Conservation (phyloP, 2,329 filamentous ascomycete genomes). For the Alternaria tenuissima region DNA sequence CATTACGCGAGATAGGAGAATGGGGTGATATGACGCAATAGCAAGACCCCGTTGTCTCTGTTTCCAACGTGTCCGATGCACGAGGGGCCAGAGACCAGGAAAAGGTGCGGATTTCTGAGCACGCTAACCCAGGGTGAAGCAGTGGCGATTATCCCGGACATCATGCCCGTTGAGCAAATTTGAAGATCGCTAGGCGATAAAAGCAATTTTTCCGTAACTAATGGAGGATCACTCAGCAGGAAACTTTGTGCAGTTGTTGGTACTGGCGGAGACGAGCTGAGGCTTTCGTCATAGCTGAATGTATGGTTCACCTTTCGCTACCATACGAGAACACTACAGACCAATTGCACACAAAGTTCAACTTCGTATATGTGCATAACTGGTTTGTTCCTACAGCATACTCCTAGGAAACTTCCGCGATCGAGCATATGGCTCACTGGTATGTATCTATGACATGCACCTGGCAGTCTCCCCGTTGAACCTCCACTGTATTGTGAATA, state of each 20-base stretch:
- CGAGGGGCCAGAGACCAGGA: neutral
- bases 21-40: neutral
- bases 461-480: neutral
- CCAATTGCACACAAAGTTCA: too few relatives aligned
- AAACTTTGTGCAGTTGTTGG: neutral
- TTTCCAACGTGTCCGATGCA: neutral
- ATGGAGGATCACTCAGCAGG: neutral
- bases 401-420: too few relatives aligned
- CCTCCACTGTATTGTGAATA: neutral
- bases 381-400: too few relatives aligned
- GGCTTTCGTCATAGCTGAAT: neutral
- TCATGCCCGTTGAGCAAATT: neutral
- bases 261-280: neutral
- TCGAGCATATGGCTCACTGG: too few relatives aligned
- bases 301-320: too few relatives aligned
- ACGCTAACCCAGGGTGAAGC: neutral
- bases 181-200: neutral
- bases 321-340: too few relatives aligned
- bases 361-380: too few relatives aligned
- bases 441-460: neutral
- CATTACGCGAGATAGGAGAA: neutral
- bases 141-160: neutral
- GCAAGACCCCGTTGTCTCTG: neutral
- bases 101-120: neutral
- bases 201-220: neutral